Conservation (phyloP, 1,139 yeast genomes). For the Geotrichum bryndzae region DNA sequence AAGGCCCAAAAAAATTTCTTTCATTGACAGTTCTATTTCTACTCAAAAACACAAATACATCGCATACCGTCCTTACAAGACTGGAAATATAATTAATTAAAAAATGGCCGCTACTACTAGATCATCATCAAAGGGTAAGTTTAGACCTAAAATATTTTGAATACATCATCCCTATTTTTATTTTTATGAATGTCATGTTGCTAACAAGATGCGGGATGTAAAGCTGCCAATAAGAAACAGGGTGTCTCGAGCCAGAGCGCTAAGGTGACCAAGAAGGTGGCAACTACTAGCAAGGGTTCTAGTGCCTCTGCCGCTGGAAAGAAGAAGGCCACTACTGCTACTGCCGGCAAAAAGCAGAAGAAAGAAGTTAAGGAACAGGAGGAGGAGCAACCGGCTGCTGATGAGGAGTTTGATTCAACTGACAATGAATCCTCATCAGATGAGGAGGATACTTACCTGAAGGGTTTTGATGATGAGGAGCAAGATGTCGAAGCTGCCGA, state of each 20-base stretch:
- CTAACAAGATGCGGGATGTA: not conserved
- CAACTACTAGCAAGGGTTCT: conserved; percentile 3
- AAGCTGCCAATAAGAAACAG: conserved; percentile 13
- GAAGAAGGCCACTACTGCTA: conserved; percentile 8
- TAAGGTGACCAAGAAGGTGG: conserved; percentile 17
- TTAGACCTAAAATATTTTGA: not conserved
- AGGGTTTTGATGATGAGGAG: conserved; percentile 27
- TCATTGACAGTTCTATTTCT: not conserved
- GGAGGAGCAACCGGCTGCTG: conserved; percentile 32
- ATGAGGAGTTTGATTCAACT: conserved; percentile 27
- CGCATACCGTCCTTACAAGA: not conserved
- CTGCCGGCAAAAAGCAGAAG: conserved; percentile 16
- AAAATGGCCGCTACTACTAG: not conserved
- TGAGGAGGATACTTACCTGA: conserved; percentile 23
- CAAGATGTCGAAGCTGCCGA: conserved; percentile 17
- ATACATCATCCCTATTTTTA: no score
- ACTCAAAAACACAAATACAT: not conserved
- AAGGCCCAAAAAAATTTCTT: not conserved
- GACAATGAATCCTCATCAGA: conserved; percentile 25
- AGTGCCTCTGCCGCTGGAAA: not conserved
- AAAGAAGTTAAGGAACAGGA: conserved; percentile 26
- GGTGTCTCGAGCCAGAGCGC: conserved; percentile 13
- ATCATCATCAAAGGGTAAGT: not conserved
- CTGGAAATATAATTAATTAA: not conserved
- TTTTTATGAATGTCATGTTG: not conserved